Evolutionary conservation across 2,329 filamentous ascomycete genomes (phyloP).

Genomic region (Simplicillium sp.): DNA sequence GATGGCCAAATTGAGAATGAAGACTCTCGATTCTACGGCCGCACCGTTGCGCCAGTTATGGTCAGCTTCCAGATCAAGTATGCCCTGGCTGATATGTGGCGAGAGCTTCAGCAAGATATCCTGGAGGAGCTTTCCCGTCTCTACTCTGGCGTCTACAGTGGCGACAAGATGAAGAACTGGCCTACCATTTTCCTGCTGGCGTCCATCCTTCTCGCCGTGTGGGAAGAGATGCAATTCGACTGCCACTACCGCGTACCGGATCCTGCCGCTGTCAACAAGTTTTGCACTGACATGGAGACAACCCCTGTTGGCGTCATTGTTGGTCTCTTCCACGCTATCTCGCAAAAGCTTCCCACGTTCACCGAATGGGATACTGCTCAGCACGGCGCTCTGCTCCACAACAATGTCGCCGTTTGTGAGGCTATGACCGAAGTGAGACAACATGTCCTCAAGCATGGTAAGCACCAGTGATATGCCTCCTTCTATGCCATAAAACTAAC

Average conservation of each 20-base stretch:
- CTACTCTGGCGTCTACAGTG: constrained; percentile 96
- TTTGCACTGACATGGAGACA: constrained; percentile 94
- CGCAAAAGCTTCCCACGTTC: constrained; percentile 87
- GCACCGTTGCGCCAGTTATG: constrained; percentile 91
- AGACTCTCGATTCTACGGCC: constrained; percentile 78
- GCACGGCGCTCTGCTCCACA: constrained; percentile 83
- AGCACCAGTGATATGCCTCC: constrained; percentile 27
- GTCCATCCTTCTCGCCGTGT: constrained; percentile 84
- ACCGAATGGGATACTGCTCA: constrained; percentile 90
- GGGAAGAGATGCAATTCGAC: constrained; percentile 99
- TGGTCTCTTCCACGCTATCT: constrained; percentile 94
- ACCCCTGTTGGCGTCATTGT: constrained; percentile 94
- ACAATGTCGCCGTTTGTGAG: constrained; percentile 85
- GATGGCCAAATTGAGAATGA: constrained; percentile 80
- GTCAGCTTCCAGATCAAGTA: constrained; percentile 99
- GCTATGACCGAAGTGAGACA: constrained; percentile 92
- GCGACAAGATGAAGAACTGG: constrained; percentile 97
- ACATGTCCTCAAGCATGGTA: constrained; percentile 90
- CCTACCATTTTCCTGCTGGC: constrained; percentile 97
- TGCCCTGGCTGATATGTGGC: constrained; percentile 95
- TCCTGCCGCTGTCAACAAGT: constrained; percentile 76
- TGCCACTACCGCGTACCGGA: constrained; percentile 92
- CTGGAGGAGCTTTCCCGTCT: constrained; percentile 85
- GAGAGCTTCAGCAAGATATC: constrained; percentile 91
- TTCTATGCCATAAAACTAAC: background rate